Evolutionary conservation across 1,284 basidiomycete genomes (phyloP), one percentile per base, ranked within the genome.

Genomic region (Ustilago crameri): DNA sequence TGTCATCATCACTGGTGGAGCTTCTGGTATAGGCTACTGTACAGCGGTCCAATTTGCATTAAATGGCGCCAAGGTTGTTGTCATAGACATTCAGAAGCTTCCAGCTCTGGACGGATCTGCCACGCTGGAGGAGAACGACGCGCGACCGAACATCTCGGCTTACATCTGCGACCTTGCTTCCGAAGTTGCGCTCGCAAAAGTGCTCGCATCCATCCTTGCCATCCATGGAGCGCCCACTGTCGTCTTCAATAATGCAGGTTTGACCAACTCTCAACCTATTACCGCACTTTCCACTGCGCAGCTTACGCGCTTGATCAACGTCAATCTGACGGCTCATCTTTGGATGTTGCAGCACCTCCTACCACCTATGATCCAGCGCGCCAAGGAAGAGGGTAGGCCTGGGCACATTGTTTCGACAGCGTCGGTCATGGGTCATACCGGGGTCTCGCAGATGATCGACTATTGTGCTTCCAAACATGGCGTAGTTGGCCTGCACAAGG

Each of bases 221-320:
- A 37, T 51, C 14, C 71, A 76, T 41, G 74, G 76, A 10, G 41
- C 40, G 3, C 65, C 64, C 32, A 95, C 95, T 0, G 88, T 98
- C 30, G 85, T 98, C 15, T 87, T 98, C 78, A 98, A 98, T 85
- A 98, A 97, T 79, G 95, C 95, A 0, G 95, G 94, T n/a, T 89
- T 97, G 53, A 92, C 92, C 30, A 91, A 94, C 84, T 93, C 94
- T 27, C 94, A 93, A 79, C 85, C 90, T 0, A 85, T 98, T 23
- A 85, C 94, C 4, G 93, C 95, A 78, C 86, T 97, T 50, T 86
- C 85, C 1, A 87, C 90, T 1, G 87, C 88, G 43, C 94, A 98
- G 78, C 84, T 98, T 38, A 85, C 89, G 26, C 74, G 52, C 15
- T 65, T 94, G 0, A 92, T 98, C 78, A 89, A 89, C 24, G 91